phyloP scores from a whole-genome alignment of 169 alveolate species.

The Eimeria praecox region DNA sequence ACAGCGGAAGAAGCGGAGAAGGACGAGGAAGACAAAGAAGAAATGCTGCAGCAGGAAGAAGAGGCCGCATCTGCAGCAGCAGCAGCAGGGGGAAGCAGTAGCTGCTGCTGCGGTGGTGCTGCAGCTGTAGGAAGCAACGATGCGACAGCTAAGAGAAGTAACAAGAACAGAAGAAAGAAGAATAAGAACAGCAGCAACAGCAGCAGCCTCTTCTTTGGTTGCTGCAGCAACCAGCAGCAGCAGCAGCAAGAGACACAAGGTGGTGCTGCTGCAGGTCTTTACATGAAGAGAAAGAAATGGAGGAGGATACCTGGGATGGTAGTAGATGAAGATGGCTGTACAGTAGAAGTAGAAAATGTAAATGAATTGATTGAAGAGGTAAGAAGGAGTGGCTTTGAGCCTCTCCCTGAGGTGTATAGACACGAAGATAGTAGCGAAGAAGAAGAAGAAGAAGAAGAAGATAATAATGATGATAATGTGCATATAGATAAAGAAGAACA shows the following conservation, averaged over 20 bases:
- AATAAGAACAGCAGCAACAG: not conserved
- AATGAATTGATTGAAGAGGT: not conserved
- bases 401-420: not conserved
- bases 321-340: constrained; percentile 10
- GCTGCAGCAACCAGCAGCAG: not conserved
- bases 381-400: constrained; percentile 13
- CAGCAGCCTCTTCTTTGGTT: not conserved
- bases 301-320: not conserved
- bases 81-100: not conserved
- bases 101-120: constrained; percentile 11
- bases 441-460: constrained; percentile 3
- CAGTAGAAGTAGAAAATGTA: not conserved
- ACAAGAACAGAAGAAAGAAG: not conserved
- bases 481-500: not conserved
- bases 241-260: not conserved
- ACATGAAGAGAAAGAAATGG: constrained; percentile 32
- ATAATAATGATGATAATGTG: too few relatives aligned
- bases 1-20: too few relatives aligned
- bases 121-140: not conserved
- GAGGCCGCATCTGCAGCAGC: not conserved
- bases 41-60: not conserved
- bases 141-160: not conserved
- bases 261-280: not conserved
- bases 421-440: not conserved
- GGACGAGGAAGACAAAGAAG: too few relatives aligned